Base-by-base conservation (phyloP, 768 basidiomycete genomes). In the Phlebiopsis flavidoalba region DNA sequence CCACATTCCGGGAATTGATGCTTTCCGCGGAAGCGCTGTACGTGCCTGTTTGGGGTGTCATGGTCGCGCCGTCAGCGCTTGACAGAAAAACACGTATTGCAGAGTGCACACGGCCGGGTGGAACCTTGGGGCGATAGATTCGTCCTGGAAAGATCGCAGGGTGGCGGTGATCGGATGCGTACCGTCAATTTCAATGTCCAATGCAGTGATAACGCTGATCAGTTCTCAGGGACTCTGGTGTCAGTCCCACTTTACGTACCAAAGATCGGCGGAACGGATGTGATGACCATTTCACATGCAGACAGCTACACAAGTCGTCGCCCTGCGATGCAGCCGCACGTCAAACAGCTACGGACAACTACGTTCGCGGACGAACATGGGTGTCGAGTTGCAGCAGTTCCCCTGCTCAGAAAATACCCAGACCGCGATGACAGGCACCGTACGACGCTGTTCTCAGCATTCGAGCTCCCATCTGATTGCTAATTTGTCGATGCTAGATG, bases 91-190 rank as follows among this genome's bases (percentile, higher is more conserved):
- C n/a, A n/a, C 24, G 19, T n/a, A n/a, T 35, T 8, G 8, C 14
- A 58, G 57, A 15, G 48, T 76, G 37, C 76, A 77, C 58, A 79
- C 73, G 0, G 75, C 76, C 1, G 60, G 65, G n/a, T 77, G 71
- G 66, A 50, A 59, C n/a, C 33, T 62, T 5, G 48, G 48, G 15
- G 33, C 15, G 14, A 7, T 64, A 51, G 60, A 57, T 66, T 45
- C 66, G 37, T 63, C 58, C n/a, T 69, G 67, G 70, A 57, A 55
- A 21, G 64, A 64, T 37, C 68, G 67, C 52, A 47, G 37, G 19
- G 62, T 68, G 8, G 66, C 66, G 22, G 63, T 69, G 12, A 61
- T 71, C n/a, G 70, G 70, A 46, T 60, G 58, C 47, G 66, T 67
- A 60, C 36, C n/a, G 59, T 43, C 40, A 43, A 10, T 11, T 14